Conservation (phyloP, 805 yeast species). For the Candida sakaeoensis region DNA sequence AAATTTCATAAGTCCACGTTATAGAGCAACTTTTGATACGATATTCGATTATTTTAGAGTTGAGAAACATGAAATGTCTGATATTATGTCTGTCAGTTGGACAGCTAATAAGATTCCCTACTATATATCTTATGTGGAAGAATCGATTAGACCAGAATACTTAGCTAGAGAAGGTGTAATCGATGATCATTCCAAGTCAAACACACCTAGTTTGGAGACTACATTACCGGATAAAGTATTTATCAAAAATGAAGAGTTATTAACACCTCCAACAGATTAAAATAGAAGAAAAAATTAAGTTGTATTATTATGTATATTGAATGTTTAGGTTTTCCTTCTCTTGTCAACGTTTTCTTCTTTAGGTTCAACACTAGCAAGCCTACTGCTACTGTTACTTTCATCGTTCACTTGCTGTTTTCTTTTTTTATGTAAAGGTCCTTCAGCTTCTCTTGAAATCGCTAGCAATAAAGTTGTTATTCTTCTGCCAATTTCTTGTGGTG, state of each 20-base stretch:
- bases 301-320: neutral
- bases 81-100: conserved; percentile 81
- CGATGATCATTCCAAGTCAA: conserved; percentile 1
- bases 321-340: neutral
- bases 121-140: conserved; percentile 67
- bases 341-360: conserved; percentile 4
- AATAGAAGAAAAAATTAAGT: neutral
- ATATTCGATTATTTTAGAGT: conserved; percentile 65
- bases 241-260: conserved; percentile 5
- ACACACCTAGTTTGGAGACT: conserved; percentile 2
- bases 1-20: conserved; percentile 75
- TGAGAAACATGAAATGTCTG: conserved; percentile 55
- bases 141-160: conserved; percentile 33
- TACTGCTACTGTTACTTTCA: conserved; percentile 23
- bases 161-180: conserved; percentile 10
- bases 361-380: conserved; percentile 38
- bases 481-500: conserved; percentile 68
- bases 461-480: conserved; percentile 64
- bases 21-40: conserved; percentile 54
- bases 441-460: conserved; percentile 68
- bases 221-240: neutral
- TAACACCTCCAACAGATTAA: conserved; percentile 7
- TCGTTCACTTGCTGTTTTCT: conserved; percentile 22
- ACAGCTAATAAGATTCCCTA: conserved; percentile 79
- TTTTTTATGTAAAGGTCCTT: conserved; percentile 54